phyloP scores from a whole-genome alignment of 2,329 filamentous ascomycete genomes.

The Pleoardoris graminearum region DNA sequence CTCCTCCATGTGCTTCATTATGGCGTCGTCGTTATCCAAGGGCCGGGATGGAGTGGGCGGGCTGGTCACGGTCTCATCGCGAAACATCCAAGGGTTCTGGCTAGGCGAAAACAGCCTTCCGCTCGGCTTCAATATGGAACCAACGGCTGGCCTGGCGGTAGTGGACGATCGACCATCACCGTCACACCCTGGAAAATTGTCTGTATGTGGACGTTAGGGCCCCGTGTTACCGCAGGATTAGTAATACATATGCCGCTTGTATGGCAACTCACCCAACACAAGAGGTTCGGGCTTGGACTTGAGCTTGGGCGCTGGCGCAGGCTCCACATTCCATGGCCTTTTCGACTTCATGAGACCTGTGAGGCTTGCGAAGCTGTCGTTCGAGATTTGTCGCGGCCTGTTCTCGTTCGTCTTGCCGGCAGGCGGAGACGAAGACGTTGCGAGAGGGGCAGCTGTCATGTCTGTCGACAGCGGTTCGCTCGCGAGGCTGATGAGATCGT shows the following conservation, averaged over 20 bases:
- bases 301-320: no score
- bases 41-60: not conserved
- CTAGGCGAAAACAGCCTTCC: no score
- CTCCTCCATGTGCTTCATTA: constrained; percentile 1
- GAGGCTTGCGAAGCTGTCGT: constrained; percentile 12
- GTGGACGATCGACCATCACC: no score
- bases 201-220: not conserved
- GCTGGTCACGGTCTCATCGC: not conserved
- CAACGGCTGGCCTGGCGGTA: no score
- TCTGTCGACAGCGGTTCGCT: not conserved
- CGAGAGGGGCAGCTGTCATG: not conserved
- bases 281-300: not conserved
- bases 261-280: not conserved
- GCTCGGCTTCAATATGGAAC: no score
- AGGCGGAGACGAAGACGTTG: not conserved
- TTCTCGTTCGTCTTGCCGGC: not conserved
- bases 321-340: not conserved
- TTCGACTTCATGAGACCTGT: constrained; percentile 4
- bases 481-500: constrained; percentile 17
- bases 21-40: not conserved
- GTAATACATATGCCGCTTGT: not conserved
- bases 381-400: not conserved
- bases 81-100: not conserved
- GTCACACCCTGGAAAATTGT: not conserved
- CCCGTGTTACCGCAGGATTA: not conserved